These are phyloP conservation scores for Gossypium ekmanianum DNA, from an alignment of 345 rosid species.

Conservation along the genomic window DNA sequence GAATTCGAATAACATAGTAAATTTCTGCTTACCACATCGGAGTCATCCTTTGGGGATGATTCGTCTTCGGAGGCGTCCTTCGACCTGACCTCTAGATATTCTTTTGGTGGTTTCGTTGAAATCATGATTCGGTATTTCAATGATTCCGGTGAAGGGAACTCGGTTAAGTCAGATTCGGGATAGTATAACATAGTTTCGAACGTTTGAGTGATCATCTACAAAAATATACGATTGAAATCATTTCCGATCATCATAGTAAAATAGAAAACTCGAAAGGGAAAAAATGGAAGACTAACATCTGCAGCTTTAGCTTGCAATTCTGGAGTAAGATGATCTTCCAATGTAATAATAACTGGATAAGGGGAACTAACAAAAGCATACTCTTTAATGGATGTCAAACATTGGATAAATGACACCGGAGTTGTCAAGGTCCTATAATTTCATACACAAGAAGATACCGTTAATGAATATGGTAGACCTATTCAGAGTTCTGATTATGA, in stretches of 20 bases:
- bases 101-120: slow-evolving; percentile 93
- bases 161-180: slow-evolving; percentile 62
- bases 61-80: slow-evolving; percentile 45
- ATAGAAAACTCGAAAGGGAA: background rate
- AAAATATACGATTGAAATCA: background rate
- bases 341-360: slow-evolving; percentile 83
- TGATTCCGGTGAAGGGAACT: slow-evolving; percentile 84
- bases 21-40: slow-evolving; percentile 31
- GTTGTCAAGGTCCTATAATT: slow-evolving; percentile 69
- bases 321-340: slow-evolving; percentile 90
- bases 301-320: slow-evolving; percentile 94
- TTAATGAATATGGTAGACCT: background rate
- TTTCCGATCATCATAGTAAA: background rate
- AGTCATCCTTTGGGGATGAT: slow-evolving; percentile 10
- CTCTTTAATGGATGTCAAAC: slow-evolving; percentile 71
- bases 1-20: background rate
- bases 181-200: slow-evolving; percentile 65
- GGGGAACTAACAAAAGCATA: slow-evolving; percentile 72
- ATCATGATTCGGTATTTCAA: slow-evolving; percentile 64
- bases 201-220: slow-evolving; percentile 61
- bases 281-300: slow-evolving; percentile 40
- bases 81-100: slow-evolving; percentile 50
- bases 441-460: background rate
- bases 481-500: background rate
- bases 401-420: slow-evolving; percentile 69